These are phyloP conservation scores for Lenzites betulinus DNA, from an alignment of 768 basidiomycete species.

Conservation along the genomic window DNA sequence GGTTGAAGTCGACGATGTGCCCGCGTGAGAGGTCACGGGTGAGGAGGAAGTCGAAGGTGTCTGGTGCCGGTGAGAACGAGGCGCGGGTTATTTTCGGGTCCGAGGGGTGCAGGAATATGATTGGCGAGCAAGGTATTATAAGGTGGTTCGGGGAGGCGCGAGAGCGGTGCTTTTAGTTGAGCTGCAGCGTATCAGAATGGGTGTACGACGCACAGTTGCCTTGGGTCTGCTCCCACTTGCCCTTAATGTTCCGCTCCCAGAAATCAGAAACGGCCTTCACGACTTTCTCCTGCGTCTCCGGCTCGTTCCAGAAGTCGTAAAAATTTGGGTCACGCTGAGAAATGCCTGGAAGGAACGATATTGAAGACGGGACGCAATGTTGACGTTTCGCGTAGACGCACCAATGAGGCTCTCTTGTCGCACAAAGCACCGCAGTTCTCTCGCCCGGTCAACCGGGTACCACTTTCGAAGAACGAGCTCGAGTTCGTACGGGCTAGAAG, in stretches of 20 bases:
- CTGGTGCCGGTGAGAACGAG: conserved; percentile 41
- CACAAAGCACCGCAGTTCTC: conserved; percentile 93
- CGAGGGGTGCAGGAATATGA: no score
- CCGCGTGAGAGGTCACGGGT: conserved; percentile 76
- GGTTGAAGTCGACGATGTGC: conserved; percentile 91
- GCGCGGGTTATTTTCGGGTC: not conserved
- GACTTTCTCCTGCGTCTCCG: conserved; percentile 54
- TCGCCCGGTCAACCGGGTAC: conserved; percentile 80
- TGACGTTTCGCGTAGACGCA: conserved; percentile 38
- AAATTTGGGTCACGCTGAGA: conserved; percentile 88
- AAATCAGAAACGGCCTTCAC: conserved; percentile 51
- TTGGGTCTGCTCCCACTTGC: conserved; percentile 52
- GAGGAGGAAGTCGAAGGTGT: conserved; percentile 84
- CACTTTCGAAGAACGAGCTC: conserved; percentile 91
- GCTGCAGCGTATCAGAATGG: not conserved
- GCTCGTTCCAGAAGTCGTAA: conserved; percentile 84
- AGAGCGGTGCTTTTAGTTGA: not conserved
- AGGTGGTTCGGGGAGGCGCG: not conserved
- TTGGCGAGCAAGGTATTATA: not conserved
- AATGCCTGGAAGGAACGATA: conserved; percentile 53
- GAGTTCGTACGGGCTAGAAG: conserved; percentile 50
- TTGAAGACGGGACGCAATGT: not conserved
- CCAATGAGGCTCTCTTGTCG: conserved; percentile 71
- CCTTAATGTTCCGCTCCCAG: conserved; percentile 69
- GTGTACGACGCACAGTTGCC: conserved; percentile 62